Conservation (phyloP, 2,329 filamentous ascomycete genomes). For the Coniochaeta pulveracea region DNA sequence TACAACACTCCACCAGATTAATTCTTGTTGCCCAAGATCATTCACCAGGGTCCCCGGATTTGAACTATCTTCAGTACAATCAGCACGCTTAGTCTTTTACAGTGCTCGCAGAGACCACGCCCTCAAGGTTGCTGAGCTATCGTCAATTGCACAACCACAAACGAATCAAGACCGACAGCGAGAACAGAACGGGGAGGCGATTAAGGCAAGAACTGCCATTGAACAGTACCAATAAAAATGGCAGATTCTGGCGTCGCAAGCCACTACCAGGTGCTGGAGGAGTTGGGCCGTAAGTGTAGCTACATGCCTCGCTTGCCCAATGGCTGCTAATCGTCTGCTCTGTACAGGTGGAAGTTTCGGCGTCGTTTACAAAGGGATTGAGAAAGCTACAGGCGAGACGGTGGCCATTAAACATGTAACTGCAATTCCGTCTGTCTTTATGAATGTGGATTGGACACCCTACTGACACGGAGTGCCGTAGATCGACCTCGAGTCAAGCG, state of each 20-base stretch:
- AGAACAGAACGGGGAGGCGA: too few relatives aligned
- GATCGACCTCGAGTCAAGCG: conserved; percentile 98
- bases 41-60: too few relatives aligned
- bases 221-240: too few relatives aligned
- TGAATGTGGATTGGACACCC: background rate
- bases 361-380: conserved; percentile 92
- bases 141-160: too few relatives aligned
- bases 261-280: conserved; percentile 90
- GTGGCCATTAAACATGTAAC: conserved; percentile 94
- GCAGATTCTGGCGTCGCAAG: conserved; percentile 60
- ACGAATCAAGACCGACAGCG: too few relatives aligned
- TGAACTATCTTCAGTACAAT: too few relatives aligned
- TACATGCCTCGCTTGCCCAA: conserved; percentile 3
- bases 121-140: too few relatives aligned
- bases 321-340: conserved; percentile 6
- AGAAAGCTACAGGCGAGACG: conserved; percentile 78
- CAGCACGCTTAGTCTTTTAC: too few relatives aligned
- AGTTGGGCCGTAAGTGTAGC: conserved; percentile 70
- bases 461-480: conserved; percentile 23
- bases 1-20: too few relatives aligned
- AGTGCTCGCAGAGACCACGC: too few relatives aligned
- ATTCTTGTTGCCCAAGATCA: too few relatives aligned
- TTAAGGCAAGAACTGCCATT: too few relatives aligned
- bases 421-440: conserved; percentile 7
- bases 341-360: conserved; percentile 95